Evolutionary conservation across 441 rosid species (phyloP).

Genomic region (Isatis lusitanica): DNA sequence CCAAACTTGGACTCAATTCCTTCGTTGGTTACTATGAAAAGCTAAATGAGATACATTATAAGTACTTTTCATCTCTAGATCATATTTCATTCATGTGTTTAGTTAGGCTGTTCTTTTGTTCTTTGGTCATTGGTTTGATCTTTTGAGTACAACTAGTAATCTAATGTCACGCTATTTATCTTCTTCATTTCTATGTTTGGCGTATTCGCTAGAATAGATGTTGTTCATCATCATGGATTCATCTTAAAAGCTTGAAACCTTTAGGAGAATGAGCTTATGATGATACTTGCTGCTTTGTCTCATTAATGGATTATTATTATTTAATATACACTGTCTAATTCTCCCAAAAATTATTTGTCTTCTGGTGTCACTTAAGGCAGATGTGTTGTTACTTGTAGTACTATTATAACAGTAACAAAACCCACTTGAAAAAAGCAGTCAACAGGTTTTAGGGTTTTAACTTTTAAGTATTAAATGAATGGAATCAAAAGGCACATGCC

Average conservation of each 20-base stretch:
- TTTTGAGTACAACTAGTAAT: constrained; percentile 12
- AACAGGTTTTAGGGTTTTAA: constrained; percentile 28
- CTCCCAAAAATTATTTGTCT: constrained; percentile 12
- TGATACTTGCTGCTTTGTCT: constrained; percentile 28
- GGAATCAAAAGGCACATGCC: constrained; percentile 37
- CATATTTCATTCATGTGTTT: constrained; percentile 33
- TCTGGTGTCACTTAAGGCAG: constrained; percentile 26
- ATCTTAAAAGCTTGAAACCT: constrained; percentile 20
- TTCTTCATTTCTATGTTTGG: constrained; percentile 7
- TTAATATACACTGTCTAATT: constrained; percentile 7
- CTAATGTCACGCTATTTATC: constrained; percentile 20
- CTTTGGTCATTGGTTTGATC: constrained; percentile 29
- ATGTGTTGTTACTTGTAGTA: constrained; percentile 1
- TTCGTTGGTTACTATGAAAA: constrained; percentile 69
- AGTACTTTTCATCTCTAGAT: neutral
- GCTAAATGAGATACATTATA: constrained; percentile 30
- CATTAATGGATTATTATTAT: neutral
- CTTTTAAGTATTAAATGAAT: constrained; percentile 21
- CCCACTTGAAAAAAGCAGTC: constrained; percentile 30
- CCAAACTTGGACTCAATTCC: constrained; percentile 67
- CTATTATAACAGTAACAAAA: constrained; percentile 5
- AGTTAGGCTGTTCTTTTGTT: constrained; percentile 31
- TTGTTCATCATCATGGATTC: constrained; percentile 23
- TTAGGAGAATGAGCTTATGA: constrained; percentile 17
- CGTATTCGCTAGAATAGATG: neutral